Conservation (phyloP, 192 early-diverging fungal genomes). For the Podila epigama region DNA sequence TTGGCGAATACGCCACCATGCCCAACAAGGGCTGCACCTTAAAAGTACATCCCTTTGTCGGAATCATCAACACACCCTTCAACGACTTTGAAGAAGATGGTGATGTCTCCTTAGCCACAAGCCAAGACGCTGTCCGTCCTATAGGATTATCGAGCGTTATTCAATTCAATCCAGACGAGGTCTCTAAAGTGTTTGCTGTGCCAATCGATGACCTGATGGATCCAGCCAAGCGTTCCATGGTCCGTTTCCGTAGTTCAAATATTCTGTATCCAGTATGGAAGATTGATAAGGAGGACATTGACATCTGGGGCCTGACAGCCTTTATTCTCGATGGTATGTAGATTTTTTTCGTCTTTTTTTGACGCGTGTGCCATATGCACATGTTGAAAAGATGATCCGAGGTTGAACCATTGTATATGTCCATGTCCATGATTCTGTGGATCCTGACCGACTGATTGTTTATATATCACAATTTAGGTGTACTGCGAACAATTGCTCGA, state of each 20-base stretch:
- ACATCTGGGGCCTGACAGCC: conserved; percentile 84
- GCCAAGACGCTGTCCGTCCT: too few species aligned
- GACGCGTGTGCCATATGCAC: neutral
- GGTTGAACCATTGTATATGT: neutral
- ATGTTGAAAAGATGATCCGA: too few species aligned
- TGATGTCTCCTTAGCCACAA: too few species aligned
- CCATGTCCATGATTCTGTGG: neutral
- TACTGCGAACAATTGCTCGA: conserved; percentile 13
- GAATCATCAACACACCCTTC: conserved; percentile 55
- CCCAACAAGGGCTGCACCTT: conserved; percentile 67
- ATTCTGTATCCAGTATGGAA: conserved; percentile 67
- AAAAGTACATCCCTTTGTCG: conserved; percentile 69
- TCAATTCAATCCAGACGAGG: conserved; percentile 72
- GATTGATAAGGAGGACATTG: conserved; percentile 51
- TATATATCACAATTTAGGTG: conserved; percentile 3
- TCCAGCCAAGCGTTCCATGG: conserved; percentile 41
- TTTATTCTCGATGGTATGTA: conserved; percentile 72
- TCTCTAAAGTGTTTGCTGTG: conserved; percentile 71
- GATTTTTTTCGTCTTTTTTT: neutral
- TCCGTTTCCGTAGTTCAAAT: conserved; percentile 60
- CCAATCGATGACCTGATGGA: conserved; percentile 70
- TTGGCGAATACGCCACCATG: conserved; percentile 67
- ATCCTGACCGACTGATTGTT: too few species aligned
- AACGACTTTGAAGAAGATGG: conserved; percentile 31
- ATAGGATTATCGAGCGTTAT: neutral